Evolutionary conservation across 257 asterid species (phyloP), one percentile per base, ranked within the genome.

Genomic region (Solanum pennellii): DNA sequence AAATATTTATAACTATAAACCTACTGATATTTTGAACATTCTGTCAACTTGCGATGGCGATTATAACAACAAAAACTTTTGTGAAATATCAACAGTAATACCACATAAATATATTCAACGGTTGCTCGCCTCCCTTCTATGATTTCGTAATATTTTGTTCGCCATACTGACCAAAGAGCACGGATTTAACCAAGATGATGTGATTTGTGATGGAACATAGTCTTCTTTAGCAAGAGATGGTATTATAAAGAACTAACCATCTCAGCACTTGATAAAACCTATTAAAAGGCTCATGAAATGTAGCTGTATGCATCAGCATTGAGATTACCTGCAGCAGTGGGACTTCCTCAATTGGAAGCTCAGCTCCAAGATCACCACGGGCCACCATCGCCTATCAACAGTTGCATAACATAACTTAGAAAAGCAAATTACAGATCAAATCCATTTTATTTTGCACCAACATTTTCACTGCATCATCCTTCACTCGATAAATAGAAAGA

Each of bases 341-440:
- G 90, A 97, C 99, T 87, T 97, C 99, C 93, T 97, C 99, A 52
- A 97, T 93, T 29, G 99, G 99, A 86, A 97, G 98, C 91, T 97
- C 99, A 88, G 99, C 98, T 86, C 99, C 99, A 77, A 97, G 99
- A 91, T 97, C 99, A 52, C 99, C 99, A 71, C 99, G 98, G 86
- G 99, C 99, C 74, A 97, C 99, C 99, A 97, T 97, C 83, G 99
- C 99, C 99, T 97, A 88, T 88, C 88, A 94, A 82, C 76, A 89
- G 79, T 72, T 31, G 73, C 88, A 86, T 62, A 71, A 49, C 87
- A 83, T 86, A 79, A 88, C 83, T 88, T 83, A 37, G 15, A 56
- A 62, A 65, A 0, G 72, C 72, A n/a, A 65, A 65, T 2, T 65
- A 65, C 33, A 65, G 33, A 65, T 65, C 72, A 65, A 25, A 25